Percentiles rank a stretch among this genome's conserved stretches.
Conservation (phyloP, 768 basidiomycete species). For the Dictyophora rubrovolvata region DNA sequence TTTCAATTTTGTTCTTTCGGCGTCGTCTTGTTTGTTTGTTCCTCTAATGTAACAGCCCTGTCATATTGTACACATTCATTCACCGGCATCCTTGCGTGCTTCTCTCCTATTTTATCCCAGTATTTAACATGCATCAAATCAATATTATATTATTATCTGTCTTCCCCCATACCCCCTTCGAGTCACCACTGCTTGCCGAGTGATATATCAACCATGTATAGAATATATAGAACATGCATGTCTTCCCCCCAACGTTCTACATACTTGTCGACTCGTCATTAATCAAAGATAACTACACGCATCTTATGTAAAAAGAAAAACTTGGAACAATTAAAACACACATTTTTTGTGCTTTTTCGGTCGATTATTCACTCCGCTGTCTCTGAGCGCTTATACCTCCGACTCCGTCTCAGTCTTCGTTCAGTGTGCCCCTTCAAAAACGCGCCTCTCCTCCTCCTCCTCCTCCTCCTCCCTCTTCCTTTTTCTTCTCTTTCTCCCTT, state of each 20-base stretch:
- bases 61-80: background rate
- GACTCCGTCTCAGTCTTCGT: slow-evolving; percentile 9
- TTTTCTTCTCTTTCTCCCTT: background rate
- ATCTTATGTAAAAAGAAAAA: too few species aligned
- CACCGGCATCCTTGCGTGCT: too few species aligned
- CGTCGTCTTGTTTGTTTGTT: background rate
- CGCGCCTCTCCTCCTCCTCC: background rate
- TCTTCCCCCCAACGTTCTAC: too few species aligned
- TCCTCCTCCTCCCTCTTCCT: background rate
- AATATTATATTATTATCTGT: background rate
- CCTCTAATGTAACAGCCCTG: background rate
- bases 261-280: too few species aligned
- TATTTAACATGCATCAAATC: background rate
- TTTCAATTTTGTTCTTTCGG: background rate
- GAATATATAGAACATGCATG: too few species aligned
- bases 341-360: too few species aligned
- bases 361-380: background rate
- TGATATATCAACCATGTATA: too few species aligned
- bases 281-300: too few species aligned
- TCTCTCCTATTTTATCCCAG: too few species aligned
- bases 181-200: too few species aligned
- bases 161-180: too few species aligned
- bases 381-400: background rate
- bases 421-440: background rate
- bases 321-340: too few species aligned